Conservation (phyloP, 1,139 yeast genomes). For the Debaryomyces fabryi region DNA sequence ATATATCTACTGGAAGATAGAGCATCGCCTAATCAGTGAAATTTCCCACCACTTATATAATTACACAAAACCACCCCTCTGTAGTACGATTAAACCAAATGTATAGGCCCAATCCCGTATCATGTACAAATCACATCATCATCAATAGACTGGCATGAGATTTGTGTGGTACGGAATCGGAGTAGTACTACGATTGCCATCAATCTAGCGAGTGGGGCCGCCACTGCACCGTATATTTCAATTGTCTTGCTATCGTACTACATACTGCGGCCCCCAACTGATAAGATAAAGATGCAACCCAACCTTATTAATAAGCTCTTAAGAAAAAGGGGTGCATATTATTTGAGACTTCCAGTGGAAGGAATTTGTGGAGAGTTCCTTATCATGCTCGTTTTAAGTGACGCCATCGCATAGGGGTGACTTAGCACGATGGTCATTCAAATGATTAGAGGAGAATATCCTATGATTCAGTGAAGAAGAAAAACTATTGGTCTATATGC, state of each 20-base stretch:
- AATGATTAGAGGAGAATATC: background rate
- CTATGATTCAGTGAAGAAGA: background rate
- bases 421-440: background rate
- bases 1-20: background rate
- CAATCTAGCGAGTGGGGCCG: background rate
- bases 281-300: background rate
- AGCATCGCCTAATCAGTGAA: conserved; percentile 4
- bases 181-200: background rate
- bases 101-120: background rate
- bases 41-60: background rate
- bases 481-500: background rate
- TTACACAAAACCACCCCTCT: conserved; percentile 1
- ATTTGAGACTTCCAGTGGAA: background rate
- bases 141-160: background rate
- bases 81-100: background rate
- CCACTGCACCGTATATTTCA: background rate
- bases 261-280: conserved; percentile 2
- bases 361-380: conserved; percentile 4
- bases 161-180: background rate
- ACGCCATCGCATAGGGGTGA: background rate
- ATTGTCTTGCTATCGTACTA: conserved; percentile 6
- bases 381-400: background rate
- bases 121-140: background rate
- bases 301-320: background rate
- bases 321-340: conserved; percentile 3